Percentiles rank a stretch among this genome's conserved stretches.
These are phyloP conservation scores for Nicotiana obtusifolia DNA, from an alignment of 257 asterid genomes.

Conservation along the genomic window DNA sequence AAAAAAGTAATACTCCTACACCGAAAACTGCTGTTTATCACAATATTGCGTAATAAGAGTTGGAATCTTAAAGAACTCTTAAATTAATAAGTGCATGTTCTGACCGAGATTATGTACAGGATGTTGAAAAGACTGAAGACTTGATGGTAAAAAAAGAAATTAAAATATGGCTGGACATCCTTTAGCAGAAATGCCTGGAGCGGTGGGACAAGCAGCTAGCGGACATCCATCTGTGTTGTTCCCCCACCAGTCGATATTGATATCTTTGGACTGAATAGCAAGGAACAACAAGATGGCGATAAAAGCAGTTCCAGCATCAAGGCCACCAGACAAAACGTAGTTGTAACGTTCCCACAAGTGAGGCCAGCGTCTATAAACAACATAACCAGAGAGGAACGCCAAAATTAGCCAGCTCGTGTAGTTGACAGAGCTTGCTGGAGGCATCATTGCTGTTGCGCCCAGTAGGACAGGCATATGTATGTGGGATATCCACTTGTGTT, in stretches of 20 bases:
- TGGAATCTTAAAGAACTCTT: background rate
- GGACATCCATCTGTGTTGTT: slow-evolving; percentile 46
- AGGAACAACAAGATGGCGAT: slow-evolving; percentile 31
- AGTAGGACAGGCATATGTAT: slow-evolving; percentile 44
- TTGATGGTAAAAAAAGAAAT: background rate
- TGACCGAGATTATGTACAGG: background rate
- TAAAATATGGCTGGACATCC: slow-evolving; percentile 32
- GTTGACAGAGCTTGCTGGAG: slow-evolving; percentile 50
- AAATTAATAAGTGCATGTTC: background rate
- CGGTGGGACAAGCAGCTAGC: slow-evolving; percentile 48
- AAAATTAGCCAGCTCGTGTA: slow-evolving; percentile 46
- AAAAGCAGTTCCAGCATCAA: slow-evolving; percentile 63
- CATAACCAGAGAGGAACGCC: slow-evolving; percentile 35
- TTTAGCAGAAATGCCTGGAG: slow-evolving; percentile 34
- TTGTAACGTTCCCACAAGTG: slow-evolving; percentile 48
- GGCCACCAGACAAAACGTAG: slow-evolving; percentile 48
- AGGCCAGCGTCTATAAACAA: slow-evolving; percentile 32
- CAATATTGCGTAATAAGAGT: background rate
- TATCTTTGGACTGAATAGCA: slow-evolving; percentile 13
- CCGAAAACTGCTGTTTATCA: background rate
- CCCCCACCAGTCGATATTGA: slow-evolving; percentile 50
- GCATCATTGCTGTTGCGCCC: slow-evolving; percentile 44
- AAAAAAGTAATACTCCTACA: background rate
- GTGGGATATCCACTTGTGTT: slow-evolving; percentile 34
- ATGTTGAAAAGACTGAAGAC: background rate